A percentile compares a stretch with the other conserved stretches of the same genome.
phyloP scores from a whole-genome alignment of 164 flowering plant species.

The Magnolia officinalis region DNA sequence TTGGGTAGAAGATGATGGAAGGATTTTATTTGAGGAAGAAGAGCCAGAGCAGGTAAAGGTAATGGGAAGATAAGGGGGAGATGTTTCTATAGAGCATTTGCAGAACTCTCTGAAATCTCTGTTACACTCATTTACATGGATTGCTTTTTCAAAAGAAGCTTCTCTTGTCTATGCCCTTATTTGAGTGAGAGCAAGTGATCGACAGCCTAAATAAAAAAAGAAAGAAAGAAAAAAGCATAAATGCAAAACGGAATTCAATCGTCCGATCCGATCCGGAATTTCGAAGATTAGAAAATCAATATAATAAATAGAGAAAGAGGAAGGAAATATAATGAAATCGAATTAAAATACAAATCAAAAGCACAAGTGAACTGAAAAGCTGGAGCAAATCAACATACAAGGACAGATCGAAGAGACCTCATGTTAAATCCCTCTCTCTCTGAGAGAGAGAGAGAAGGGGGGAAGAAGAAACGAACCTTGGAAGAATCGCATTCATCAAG shows the following conservation, averaged over 20 bases:
- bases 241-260: not conserved
- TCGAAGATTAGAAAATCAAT: not conserved
- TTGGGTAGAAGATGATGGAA: not conserved
- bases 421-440: too few species aligned
- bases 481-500: not conserved
- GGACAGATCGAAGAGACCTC: too few species aligned
- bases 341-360: not conserved
- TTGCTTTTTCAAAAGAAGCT: not conserved
- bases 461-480: not conserved
- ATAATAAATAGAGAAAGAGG: not conserved
- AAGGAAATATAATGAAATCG: not conserved
- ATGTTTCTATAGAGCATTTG: conserved; percentile 15
- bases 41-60: conserved; percentile 10
- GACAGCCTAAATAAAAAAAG: not conserved
- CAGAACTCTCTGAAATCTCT: not conserved
- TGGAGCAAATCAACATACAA: not conserved
- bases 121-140: not conserved
- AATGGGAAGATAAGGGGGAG: conserved; percentile 6
- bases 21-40: conserved; percentile 5
- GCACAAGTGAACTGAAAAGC: not conserved
- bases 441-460: not conserved
- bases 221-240: not conserved
- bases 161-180: not conserved
- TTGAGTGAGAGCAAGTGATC: too few species aligned
- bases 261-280: not conserved